A percentile compares a stretch with the other conserved stretches of the same genome.
phyloP scores from a whole-genome alignment of 495 filamentous ascomycete species.

The Letharia lupina region DNA sequence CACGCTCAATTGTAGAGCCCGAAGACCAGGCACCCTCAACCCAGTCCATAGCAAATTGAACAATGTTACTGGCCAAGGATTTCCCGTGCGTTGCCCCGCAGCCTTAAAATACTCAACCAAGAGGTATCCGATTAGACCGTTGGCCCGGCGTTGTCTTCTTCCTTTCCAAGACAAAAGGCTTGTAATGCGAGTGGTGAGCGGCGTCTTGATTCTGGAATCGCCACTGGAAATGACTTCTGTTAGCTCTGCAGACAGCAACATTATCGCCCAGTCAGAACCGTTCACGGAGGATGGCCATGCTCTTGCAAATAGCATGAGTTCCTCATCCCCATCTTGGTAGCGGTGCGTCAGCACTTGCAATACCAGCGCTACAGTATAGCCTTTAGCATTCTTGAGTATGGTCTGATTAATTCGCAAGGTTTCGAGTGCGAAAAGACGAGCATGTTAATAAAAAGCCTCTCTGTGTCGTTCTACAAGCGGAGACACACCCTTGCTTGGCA shows the following conservation, averaged over 20 bases:
- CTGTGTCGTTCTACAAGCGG: conserved; percentile 3
- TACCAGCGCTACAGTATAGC: not conserved
- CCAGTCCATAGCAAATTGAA: not conserved
- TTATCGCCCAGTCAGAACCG: not conserved
- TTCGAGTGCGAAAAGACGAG: not conserved
- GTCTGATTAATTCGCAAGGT: not conserved
- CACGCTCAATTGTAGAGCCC: not conserved
- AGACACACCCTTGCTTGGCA: conserved; percentile 1
- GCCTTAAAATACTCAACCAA: not conserved
- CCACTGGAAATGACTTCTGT: not conserved
- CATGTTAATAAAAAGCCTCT: conserved; percentile 1
- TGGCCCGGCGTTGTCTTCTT: not conserved
- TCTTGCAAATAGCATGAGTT: not conserved
- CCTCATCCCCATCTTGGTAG: not conserved
- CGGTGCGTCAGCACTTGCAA: not conserved
- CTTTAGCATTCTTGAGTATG: not conserved
- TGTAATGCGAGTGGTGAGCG: not conserved
- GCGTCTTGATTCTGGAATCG: not conserved
- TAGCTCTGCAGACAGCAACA: not conserved
- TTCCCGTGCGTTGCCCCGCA: not conserved
- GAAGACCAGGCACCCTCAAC: not conserved
- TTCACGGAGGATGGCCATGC: not conserved
- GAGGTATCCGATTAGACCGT: not conserved
- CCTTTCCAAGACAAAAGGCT: not conserved
- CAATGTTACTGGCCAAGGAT: not conserved